Base-by-base conservation (phyloP, 192 early-diverging fungal species). In the Haplosporangium gracile region DNA sequence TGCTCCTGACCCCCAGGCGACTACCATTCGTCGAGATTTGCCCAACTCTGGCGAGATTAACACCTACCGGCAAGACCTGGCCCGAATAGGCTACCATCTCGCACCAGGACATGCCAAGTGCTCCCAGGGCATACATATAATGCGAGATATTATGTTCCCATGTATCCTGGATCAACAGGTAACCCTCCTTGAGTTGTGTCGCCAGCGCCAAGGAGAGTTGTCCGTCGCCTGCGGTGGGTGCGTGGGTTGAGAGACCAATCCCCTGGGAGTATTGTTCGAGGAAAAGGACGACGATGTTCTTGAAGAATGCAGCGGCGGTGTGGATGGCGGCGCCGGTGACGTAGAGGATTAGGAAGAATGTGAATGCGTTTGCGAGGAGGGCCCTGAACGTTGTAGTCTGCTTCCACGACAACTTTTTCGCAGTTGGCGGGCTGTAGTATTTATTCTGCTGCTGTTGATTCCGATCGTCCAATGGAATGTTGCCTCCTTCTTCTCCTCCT, bases 111-210 rank as follows among this genome's bases (percentile, higher is more conserved):
- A 92, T 92, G n/a, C 87, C 82, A 74, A 90, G 68, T 0, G 87
- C 91, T 13, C 91, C 91, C 11, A 88, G 80, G 5, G 91, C 91
- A 78, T 92, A 92, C 87, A 92, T 88, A 38, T 92, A 92, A 79
- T 92, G 91, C 2, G 88, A 90, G 68, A 90, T 79, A 9, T 72
- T 82, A 55, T 92, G 91, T 45, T 92, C 91, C 89, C 88, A 92
- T n/a, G 81, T 75, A 68, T 90, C 87, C 43, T 88, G 83, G 75
- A 92, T 92, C 38, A 90, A 72, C 42, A 87, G 49, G n/a, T 92
- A 92, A 15, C 90, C 90, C 18, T 89, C 72, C 38, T 81, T 86
- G 20, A 86, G 20, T 60, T 86, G 68, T 51, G 39, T 5, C 0
- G 84, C 84, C 75, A 86, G 26, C 1, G 34, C 79, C 36, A 81